Evolutionary conservation across 129 eudicot species (phyloP).

Genomic region (Glebionis coronaria): DNA sequence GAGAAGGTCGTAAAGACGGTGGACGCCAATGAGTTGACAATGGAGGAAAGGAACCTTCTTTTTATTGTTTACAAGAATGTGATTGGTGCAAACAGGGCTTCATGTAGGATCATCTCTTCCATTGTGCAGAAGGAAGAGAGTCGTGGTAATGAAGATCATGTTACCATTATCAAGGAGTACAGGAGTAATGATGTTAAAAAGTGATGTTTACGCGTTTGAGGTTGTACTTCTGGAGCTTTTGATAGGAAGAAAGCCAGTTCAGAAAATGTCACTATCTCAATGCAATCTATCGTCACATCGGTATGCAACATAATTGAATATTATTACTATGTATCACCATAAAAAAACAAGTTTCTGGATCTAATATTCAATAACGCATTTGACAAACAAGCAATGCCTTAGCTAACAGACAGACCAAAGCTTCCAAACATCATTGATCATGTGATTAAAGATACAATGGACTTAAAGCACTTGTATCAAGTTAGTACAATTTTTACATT

Average conservation of each 20-base stretch:
- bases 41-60: conserved; percentile 83
- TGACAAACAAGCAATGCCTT: conserved; percentile 78
- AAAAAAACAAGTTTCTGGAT: not conserved
- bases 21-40: conserved; percentile 30
- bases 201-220: conserved; percentile 96
- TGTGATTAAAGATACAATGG: conserved; percentile 68
- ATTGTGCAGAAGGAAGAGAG: conserved; percentile 81
- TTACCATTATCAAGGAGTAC: conserved; percentile 56
- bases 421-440: conserved; percentile 85
- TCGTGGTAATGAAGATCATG: conserved; percentile 79
- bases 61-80: conserved; percentile 87
- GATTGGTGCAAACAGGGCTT: conserved; percentile 86
- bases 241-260: conserved; percentile 84
- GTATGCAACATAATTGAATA: conserved; percentile 41
- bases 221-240: conserved; percentile 89
- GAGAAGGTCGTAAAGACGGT: conserved; percentile 57
- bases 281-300: conserved; percentile 85
- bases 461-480: conserved; percentile 89
- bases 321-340: not conserved
- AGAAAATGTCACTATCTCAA: conserved; percentile 63
- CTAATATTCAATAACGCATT: conserved; percentile 7
- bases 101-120: conserved; percentile 84
- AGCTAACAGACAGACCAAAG: conserved; percentile 77
- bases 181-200: conserved; percentile 72
- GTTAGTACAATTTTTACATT: conserved; percentile 38